Evolutionary conservation across 1,139 yeast species (phyloP).

Genomic region (Saccharomycopsis hybrid): DNA sequence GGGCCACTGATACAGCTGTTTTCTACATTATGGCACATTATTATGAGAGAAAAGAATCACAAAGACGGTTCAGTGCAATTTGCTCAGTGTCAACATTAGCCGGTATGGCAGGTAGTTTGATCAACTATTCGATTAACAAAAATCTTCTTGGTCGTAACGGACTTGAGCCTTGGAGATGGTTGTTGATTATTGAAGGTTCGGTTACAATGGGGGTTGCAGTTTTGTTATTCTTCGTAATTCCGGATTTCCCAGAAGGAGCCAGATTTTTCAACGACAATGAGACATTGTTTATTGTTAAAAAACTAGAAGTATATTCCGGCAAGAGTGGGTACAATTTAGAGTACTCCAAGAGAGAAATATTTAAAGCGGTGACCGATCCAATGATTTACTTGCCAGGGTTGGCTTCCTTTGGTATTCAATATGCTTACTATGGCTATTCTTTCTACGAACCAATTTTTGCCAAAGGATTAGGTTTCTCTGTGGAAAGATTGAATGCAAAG

Average conservation of each 20-base stretch:
- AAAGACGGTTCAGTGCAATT: conserved; percentile 45
- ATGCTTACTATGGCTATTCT: conserved; percentile 68
- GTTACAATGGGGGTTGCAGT: conserved; percentile 31
- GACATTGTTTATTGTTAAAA: conserved; percentile 43
- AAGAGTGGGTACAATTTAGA: conserved; percentile 34
- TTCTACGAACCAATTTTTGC: conserved; percentile 65
- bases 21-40: conserved; percentile 53
- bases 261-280: conserved; percentile 38
- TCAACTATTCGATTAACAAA: conserved; percentile 33
- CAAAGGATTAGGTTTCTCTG: conserved; percentile 58
- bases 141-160: conserved; percentile 26
- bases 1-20: conserved; percentile 50
- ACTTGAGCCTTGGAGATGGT: conserved; percentile 33
- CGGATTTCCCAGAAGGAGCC: conserved; percentile 39
- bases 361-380: conserved; percentile 40
- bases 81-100: conserved; percentile 34
- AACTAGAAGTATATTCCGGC: conserved; percentile 47
- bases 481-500: conserved; percentile 50
- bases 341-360: conserved; percentile 6
- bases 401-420: conserved; percentile 54
- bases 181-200: conserved; percentile 36
- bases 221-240: conserved; percentile 31
- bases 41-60: conserved; percentile 40
- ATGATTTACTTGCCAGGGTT: conserved; percentile 50
- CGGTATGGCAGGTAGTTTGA: conserved; percentile 36